Percentiles rank a stretch among this genome's conserved stretches.
Evolutionary conservation across 2,329 filamentous ascomycete species (phyloP).

Genomic region (Botrytis fabae): DNA sequence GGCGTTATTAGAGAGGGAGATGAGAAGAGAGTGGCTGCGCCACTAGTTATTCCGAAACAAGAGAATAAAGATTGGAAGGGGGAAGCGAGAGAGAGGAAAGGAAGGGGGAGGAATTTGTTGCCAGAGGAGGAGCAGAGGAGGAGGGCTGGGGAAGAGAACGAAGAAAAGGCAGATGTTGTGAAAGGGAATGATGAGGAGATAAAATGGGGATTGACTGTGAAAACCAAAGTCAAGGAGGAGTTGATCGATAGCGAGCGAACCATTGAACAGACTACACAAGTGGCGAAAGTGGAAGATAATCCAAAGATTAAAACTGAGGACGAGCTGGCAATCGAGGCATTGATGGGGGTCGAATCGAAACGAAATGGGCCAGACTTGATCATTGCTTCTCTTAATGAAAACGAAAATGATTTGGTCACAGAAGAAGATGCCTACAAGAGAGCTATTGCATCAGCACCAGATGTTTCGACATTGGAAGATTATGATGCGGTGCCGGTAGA

Average conservation of each 20-base stretch:
- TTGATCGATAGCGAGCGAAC: constrained; percentile 33
- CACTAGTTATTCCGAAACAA: constrained; percentile 58
- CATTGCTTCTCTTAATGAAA: constrained; percentile 46
- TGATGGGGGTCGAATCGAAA: constrained; percentile 57
- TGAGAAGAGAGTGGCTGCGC: constrained; percentile 36
- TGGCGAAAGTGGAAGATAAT: constrained; percentile 35
- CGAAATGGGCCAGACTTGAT: constrained; percentile 50
- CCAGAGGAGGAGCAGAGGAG: constrained; percentile 54
- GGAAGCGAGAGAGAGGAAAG: constrained; percentile 48
- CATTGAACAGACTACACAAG: constrained; percentile 17
- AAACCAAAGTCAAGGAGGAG: constrained; percentile 42
- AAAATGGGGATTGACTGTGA: constrained; percentile 52
- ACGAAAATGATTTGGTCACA: constrained; percentile 42
- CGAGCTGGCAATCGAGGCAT: constrained; percentile 67
- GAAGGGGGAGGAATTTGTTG: constrained; percentile 56
- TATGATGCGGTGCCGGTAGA: constrained; percentile 90
- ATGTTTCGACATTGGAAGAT: constrained; percentile 74
- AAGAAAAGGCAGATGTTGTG: constrained; percentile 41
- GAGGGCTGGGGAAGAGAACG: constrained; percentile 40
- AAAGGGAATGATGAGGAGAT: constrained; percentile 44
- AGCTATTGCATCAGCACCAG: constrained; percentile 71
- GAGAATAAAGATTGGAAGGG: constrained; percentile 64
- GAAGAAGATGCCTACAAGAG: constrained; percentile 68
- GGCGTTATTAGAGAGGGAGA: constrained; percentile 44
- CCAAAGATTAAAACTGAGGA: constrained; percentile 47